Base-by-base conservation (phyloP, 441 rosid species). In the Corymbia citriodora region DNA sequence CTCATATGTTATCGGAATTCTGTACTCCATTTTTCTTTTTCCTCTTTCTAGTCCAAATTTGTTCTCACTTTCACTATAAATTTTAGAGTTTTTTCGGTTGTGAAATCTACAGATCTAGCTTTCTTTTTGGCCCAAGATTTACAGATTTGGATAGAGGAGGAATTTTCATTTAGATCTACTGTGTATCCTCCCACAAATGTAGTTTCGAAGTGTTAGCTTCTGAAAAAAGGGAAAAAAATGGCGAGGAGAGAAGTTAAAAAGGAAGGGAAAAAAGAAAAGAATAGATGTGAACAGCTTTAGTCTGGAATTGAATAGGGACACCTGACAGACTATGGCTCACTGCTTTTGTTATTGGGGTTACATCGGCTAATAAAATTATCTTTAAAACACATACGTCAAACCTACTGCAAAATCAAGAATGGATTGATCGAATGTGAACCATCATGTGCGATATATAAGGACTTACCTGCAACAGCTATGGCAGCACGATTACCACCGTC, bases 401-500 rank as follows among this genome's bases (percentile, higher is more conserved):
- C 82, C 1, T 72, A 6, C 1, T 10, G 0, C 2, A 72, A 72
- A 72, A 10, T 72, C 9, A 72, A 21, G 9, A 72, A 40, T 36
- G 0, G 0, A 72, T 72, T 1, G 9, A 72, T 72, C 18, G 81
- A 31, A 31, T 31, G 31, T 68, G 3, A 31, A 33, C 12, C 0
- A 16, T 2, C 36, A 68, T 3, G 45, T 68, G 2, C 9, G 2
- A 70, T 9, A 9, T n/a, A 31, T 31, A 4, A 33, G 48, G 1
- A 72, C 45, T 72, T 72, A 72, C 82, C 1, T 5, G 15, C 27
- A 36, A 19, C 0, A 72, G 3, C 23, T 33, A 9, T 7, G 3
- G 0, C 2, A 40, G 21, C 29, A 31, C 2, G 10, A 8, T 31
- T 0, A 8, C 4, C 2, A 8, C 8, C 9, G 33, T 33, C 33